Base-by-base conservation (phyloP, 2,329 filamentous ascomycete genomes). In the Orbilia ellipsospora region DNA sequence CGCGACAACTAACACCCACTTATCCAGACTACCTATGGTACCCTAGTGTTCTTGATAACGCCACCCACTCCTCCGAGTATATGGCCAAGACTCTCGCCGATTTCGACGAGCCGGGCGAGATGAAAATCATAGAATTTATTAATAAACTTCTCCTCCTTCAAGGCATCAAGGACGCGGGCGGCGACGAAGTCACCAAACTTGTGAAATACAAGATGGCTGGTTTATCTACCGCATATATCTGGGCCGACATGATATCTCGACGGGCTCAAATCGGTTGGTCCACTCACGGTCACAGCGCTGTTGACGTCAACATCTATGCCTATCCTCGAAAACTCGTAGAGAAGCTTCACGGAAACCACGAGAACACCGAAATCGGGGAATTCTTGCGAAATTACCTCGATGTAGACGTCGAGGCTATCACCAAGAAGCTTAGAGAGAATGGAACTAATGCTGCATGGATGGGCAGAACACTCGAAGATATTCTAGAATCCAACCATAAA, bases 291-390 rank as follows among this genome's bases (percentile, higher is more conserved):
- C 95, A 99, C 83, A 91, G 90, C 18, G 95, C 90, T 61, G 93
- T 95, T 6, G 95, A 99, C 81, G 95, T 99, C 57, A 99, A 99
- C 82, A 92, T 99, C 78, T 99, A 98, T 83, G 90, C 92, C 62
- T 94, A 91, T 0, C 89, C 92, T 2, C 86, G 88, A 0, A 86
- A 87, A 44, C 83, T 85, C 31, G 88, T 90, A 0, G 86, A 87
- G 51, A 85, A 86, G 13, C 85, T 97, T 5, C 84, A 88, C 2
- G 94, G 94, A 6, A 98, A 98, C 82, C 90, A 96, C 65, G 95
- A 99, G 85, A 99, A 99, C 81, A 98, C 90, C 0, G 93, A 98
- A 26, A 87, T 99, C 0, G 95, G 95, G 40, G 85, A 87, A 52
- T 99, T 97, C 82, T 83, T 99, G 70, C 85, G 88, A 6, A 84